Percentiles rank a stretch among this genome's conserved stretches.
phyloP scores from a whole-genome alignment of 2,329 filamentous ascomycete genomes.

The Epicoccum sorghinum region DNA sequence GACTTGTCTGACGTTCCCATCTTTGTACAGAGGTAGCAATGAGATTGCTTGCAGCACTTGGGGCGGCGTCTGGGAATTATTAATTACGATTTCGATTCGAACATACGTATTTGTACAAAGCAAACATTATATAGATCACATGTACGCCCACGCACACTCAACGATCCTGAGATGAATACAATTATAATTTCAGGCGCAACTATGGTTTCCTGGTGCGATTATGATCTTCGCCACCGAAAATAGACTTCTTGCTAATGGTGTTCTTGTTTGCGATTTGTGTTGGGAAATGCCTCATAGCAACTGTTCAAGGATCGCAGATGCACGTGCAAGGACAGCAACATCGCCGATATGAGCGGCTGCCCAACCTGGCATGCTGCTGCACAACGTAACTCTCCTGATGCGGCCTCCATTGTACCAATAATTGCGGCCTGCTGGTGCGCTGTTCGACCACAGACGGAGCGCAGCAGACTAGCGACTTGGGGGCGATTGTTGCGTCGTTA shows the following conservation, averaged over 20 bases:
- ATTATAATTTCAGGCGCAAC: neutral
- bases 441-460: neutral
- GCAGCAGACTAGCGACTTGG: neutral
- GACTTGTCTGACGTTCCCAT: conserved; percentile 44
- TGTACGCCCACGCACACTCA: neutral
- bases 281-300: conserved; percentile 5
- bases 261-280: neutral
- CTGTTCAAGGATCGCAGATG: neutral
- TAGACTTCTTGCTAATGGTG: neutral
- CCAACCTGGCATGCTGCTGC: neutral
- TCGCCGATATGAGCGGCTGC: conserved; percentile 1
- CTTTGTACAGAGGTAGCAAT: conserved; percentile 27
- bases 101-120: neutral
- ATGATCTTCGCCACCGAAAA: neutral
- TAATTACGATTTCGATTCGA: conserved; percentile 12
- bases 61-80: neutral
- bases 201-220: neutral
- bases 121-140: conserved; percentile 2
- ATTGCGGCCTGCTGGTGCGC: conserved; percentile 5
- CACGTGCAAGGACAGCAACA: conserved; percentile 6
- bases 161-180: conserved; percentile 2
- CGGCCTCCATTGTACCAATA: neutral
- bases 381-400: neutral
- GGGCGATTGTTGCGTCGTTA: neutral
- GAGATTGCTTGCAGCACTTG: neutral